Evolutionary conservation across 352 stramenopile genomes (phyloP).

Genomic region (Globisporangium middletonii): DNA sequence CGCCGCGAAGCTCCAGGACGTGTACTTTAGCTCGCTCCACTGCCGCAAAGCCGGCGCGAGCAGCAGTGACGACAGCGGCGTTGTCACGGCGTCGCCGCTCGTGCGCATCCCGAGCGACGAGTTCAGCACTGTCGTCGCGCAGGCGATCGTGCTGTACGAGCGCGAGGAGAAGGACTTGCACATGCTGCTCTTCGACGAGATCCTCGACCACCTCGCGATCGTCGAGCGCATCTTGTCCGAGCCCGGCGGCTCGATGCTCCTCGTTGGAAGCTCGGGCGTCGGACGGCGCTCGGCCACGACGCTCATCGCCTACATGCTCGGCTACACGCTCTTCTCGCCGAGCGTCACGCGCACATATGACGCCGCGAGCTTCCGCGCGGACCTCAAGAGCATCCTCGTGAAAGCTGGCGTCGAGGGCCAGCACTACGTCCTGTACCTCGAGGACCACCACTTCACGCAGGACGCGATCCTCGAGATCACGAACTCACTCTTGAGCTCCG

Average conservation of each 20-base stretch:
- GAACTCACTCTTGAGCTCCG: constrained; percentile 89
- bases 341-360: constrained; percentile 76
- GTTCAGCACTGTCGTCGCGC: constrained; percentile 77
- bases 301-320: constrained; percentile 86
- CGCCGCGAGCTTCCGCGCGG: constrained; percentile 65
- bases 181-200: constrained; percentile 92
- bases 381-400: constrained; percentile 88
- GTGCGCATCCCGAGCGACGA: constrained; percentile 71
- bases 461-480: constrained; percentile 89
- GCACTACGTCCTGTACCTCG: constrained; percentile 88
- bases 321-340: constrained; percentile 83
- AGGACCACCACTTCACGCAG: constrained; percentile 91
- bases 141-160: constrained; percentile 93
- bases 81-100: constrained; percentile 25
- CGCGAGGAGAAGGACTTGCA: constrained; percentile 92
- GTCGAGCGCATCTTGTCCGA: constrained; percentile 88
- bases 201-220: constrained; percentile 88
- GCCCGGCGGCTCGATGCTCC: constrained; percentile 82
- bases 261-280: constrained; percentile 87
- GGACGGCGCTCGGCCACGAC: constrained; percentile 81
- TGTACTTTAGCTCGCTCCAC: constrained; percentile 85
- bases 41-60: constrained; percentile 28
- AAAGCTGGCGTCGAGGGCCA: constrained; percentile 79
- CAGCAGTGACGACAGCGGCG: constrained; percentile 2
- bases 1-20: constrained; percentile 60